Evolutionary conservation across 179 eudicot genomes (phyloP).

Genomic region (Actinidia arguta): DNA sequence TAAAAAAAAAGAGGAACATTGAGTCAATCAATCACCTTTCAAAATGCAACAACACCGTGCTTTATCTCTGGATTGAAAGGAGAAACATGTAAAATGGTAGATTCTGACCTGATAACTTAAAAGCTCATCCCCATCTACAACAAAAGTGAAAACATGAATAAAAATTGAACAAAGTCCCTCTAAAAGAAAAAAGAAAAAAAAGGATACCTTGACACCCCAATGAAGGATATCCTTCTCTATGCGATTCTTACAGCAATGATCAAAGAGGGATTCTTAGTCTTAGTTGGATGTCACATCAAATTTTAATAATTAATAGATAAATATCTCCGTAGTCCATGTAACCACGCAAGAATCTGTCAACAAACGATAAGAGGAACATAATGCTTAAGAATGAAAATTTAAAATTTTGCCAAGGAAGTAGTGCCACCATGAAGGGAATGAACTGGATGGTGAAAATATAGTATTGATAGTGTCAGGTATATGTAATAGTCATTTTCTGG

Average conservation of each 20-base stretch:
- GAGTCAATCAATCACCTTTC: too few species aligned
- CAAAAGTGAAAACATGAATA: background rate
- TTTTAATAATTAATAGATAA: background rate
- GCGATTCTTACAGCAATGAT: constrained; percentile 49
- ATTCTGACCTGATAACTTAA: constrained; percentile 67
- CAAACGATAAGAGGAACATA: background rate
- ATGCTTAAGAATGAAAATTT: too few species aligned
- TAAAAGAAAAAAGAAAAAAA: background rate
- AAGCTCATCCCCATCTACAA: constrained; percentile 89
- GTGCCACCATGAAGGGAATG: background rate
- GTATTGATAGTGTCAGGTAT: too few species aligned
- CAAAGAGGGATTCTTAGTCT: background rate
- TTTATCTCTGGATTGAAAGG: too few species aligned
- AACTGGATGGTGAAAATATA: too few species aligned
- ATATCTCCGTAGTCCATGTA: background rate
- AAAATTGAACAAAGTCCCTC: constrained; percentile 11
- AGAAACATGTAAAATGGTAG: constrained; percentile 71
- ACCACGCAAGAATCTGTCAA: background rate
- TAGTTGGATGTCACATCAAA: background rate
- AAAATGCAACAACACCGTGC: too few species aligned
- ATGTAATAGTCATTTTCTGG: too few species aligned
- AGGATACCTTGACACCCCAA: constrained; percentile 84
- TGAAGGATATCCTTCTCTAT: constrained; percentile 89
- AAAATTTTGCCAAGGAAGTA: background rate
- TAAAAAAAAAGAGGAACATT: too few species aligned